These are phyloP conservation scores for Knufia fluminis DNA, from an alignment of 2,329 filamentous ascomycete genomes.

Conservation along the genomic window DNA sequence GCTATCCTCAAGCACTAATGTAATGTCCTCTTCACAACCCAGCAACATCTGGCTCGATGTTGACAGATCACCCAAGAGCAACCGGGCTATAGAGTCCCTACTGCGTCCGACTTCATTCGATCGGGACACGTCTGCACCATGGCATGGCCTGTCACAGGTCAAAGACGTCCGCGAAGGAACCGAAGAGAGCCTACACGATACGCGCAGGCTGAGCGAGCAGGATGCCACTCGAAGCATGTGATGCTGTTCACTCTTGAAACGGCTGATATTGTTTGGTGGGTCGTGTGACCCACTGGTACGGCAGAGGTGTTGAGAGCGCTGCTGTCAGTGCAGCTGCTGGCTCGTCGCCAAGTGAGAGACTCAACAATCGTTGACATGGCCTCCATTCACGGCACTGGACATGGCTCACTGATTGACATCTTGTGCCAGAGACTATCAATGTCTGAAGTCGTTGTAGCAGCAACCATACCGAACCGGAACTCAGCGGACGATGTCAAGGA, in stretches of 20 bases:
- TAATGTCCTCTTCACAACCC: not conserved
- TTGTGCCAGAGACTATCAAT: constrained; percentile 6
- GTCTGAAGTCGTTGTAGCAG: not conserved
- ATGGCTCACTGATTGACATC: not conserved
- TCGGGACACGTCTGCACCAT: not conserved
- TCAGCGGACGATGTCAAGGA: constrained; percentile 5
- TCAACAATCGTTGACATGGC: too few species aligned
- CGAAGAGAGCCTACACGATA: not conserved
- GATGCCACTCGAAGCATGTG: too few species aligned
- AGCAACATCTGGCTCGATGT: not conserved
- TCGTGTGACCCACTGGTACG: not conserved
- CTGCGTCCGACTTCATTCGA: not conserved
- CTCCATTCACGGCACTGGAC: too few species aligned
- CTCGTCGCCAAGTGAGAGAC: too few species aligned
- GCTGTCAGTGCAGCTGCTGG: too few species aligned
- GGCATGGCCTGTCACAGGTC: not conserved
- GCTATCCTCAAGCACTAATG: not conserved
- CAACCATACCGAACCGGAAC: constrained; percentile 1
- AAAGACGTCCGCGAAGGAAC: not conserved
- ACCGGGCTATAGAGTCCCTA: not conserved
- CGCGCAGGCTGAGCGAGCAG: too few species aligned
- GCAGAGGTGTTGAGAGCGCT: not conserved
- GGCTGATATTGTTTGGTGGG: too few species aligned
- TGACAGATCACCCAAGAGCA: not conserved
- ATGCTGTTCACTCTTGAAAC: too few species aligned